Base-by-base conservation (phyloP, 2,329 filamentous ascomycete genomes). In the Ophiostoma montium region DNA sequence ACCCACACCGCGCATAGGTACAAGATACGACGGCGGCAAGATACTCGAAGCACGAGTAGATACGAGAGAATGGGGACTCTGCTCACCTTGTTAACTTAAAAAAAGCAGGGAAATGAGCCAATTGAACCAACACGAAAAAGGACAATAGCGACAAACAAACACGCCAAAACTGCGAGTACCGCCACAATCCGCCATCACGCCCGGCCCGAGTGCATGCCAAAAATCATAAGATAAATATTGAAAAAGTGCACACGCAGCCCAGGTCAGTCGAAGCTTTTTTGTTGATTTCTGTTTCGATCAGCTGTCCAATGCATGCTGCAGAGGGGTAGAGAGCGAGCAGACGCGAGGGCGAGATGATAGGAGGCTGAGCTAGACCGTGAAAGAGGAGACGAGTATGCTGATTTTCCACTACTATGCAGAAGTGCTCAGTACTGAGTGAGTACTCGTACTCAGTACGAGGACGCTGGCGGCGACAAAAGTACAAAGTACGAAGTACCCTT, bases 81-180 rank as follows among this genome's bases (percentile, higher is more conserved):
- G 23, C 36, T 46, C 39, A 48, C 49, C 43, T 32, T 42, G 49
- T 39, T 48, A 38, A 51, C 44, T 39, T 27, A 43, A 51, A 18
- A n/a, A 35, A 35, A 50, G 39, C 46, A 48, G 45, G 36, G 42
- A 41, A 47, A 42, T 47, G 39, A 45, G 31, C 21, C 36, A 19
- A 47, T 38, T 23, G 45, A 15, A 47, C 33, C 33, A 31, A 45
- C 19, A 7, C 42, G 30, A 15, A 44, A 44, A 44, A 44, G 42
- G 42, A 44, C 42, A 10, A 44, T 10, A 33, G 23, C 23, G 23
- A 27, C 23, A 27, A 30, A 30, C 39, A 11, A 13, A 42, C 23
- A 46, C 19, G 35, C 12, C 42, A 45, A 45, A 33, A 15, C 30
- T 9, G 30, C n/a, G n/a, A n/a, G n/a, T n/a, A n/a, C 42, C 42